Conservation (phyloP, 768 basidiomycete species). For the Polyporus arcularius region DNA sequence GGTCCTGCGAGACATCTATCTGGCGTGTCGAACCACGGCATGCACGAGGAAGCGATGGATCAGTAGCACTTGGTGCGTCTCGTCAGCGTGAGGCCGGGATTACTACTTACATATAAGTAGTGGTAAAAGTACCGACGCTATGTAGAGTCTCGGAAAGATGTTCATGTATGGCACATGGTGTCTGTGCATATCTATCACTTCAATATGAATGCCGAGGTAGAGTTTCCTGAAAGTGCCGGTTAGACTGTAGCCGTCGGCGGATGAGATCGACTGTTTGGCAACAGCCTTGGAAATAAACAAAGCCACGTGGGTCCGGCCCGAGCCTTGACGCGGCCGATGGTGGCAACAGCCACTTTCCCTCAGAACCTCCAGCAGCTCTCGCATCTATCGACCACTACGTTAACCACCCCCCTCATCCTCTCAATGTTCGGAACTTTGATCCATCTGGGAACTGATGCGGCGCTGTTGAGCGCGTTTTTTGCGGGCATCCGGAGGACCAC, state of each 20-base stretch:
- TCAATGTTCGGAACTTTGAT: slow-evolving; percentile 68
- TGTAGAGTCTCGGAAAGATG: no score
- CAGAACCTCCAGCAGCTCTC: not conserved
- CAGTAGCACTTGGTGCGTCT: no score
- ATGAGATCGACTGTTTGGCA: slow-evolving; percentile 23
- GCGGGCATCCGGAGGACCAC: slow-evolving; percentile 86
- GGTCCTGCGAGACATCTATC: no score
- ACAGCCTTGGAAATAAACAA: slow-evolving; percentile 25
- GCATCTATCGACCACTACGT: not conserved
- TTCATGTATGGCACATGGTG: not conserved
- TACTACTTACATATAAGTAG: no score
- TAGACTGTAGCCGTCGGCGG: not conserved
- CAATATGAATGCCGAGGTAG: not conserved
- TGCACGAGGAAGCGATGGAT: no score
- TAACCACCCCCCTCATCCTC: not conserved
- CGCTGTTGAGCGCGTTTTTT: slow-evolving; percentile 77
- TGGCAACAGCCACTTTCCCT: not conserved
- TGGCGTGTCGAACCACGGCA: no score
- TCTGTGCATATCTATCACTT: no score
- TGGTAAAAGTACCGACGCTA: no score
- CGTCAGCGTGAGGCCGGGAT: no score
- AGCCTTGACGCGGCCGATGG: not conserved
- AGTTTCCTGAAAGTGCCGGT: not conserved
- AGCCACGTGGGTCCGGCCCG: slow-evolving; percentile 20
- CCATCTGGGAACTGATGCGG: slow-evolving; percentile 74